Evolutionary conservation across 2,329 filamentous ascomycete genomes (phyloP).

Genomic region (Corynespora cassiicola): DNA sequence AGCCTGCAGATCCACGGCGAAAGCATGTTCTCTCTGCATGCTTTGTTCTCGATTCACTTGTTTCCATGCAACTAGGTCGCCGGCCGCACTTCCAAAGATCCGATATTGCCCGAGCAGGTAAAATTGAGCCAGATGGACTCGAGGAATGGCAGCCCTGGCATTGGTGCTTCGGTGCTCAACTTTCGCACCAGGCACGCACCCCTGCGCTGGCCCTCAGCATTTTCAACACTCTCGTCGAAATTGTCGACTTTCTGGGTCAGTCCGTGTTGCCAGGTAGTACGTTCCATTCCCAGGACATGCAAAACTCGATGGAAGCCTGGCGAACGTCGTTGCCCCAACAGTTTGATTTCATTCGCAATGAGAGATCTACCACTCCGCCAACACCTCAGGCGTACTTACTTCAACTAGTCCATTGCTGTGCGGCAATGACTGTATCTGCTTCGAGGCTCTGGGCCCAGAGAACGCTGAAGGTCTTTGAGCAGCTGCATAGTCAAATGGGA

Average conservation of each 20-base stretch:
- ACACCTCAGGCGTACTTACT: conserved; percentile 37
- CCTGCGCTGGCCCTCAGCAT: conserved; percentile 57
- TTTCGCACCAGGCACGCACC: conserved; percentile 23
- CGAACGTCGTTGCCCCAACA: conserved; percentile 34
- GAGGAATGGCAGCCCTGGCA: conserved; percentile 80
- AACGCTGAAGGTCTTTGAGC: conserved; percentile 32
- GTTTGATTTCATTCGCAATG: conserved; percentile 25
- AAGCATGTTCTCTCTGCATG: conserved; percentile 62
- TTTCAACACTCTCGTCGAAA: conserved; percentile 57
- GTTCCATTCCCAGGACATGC: conserved; percentile 38
- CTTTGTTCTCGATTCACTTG: conserved; percentile 67
- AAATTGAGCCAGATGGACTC: conserved; percentile 68
- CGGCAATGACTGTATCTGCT: conserved; percentile 25
- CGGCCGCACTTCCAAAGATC: conserved; percentile 57
- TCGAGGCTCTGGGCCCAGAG: conserved; percentile 23
- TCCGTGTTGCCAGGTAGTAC: conserved; percentile 16
- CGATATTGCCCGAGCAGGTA: conserved; percentile 56
- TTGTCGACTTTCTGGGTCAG: conserved; percentile 31
- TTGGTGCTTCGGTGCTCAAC: conserved; percentile 52
- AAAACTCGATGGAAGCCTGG: conserved; percentile 47
- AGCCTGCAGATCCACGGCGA: conserved; percentile 34
- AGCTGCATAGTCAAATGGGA: conserved; percentile 28
- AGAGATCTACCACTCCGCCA: conserved; percentile 15
- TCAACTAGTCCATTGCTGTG: conserved; percentile 32
- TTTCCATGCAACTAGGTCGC: conserved; percentile 60